Evolutionary conservation across 192 early-diverging fungal genomes (phyloP), one percentile per base, ranked within the genome.

Genomic region (Umbelopsis ramanniana): DNA sequence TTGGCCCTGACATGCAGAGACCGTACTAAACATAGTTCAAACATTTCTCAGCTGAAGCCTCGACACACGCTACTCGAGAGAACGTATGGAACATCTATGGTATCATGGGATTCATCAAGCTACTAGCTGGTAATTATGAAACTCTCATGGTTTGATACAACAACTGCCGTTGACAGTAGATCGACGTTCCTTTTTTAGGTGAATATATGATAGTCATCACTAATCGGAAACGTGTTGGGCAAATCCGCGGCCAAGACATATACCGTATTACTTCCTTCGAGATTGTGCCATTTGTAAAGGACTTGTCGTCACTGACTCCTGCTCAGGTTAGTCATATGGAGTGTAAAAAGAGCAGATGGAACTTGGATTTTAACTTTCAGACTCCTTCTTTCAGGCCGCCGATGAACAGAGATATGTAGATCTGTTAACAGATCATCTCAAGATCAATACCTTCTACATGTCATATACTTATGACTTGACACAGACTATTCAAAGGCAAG

Each of bases 381-480:
- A 19, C 7, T 43, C 40, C 29, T 74, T 6, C 43, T 23, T 12
- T 54, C 77, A 88, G 87, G 69, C 66, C 24, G 54, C 72, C 4
- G 84, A 87, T 50, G 88, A 89, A 70, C 60, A 80, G 14, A 67
- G 46, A 19, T 87, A 83, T 76, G 66, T 87, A 8, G 72, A 82
- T 8, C 67, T 89, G n/a, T 53, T 87, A 7, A 81, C 85, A 38
- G 66, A 63, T 19, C 86, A 84, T 48, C 79, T 89, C 11, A 81
- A 79, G 70, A 78, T 77, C 46, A 80, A 74, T 66, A 54, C 69
- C 23, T 82, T 84, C 63, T 96, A 93, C 72, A 97, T 94, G 78
- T 98, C 97, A 53, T 93, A 93, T 72, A 85, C 86, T 24, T 92
- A 87, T 74, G 95, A 99, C 70, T 67, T 99, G 48, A 98, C 98